Evolutionary conservation across 2,329 filamentous ascomycete genomes (phyloP).

Genomic region (Ampelomyces quisqualis): DNA sequence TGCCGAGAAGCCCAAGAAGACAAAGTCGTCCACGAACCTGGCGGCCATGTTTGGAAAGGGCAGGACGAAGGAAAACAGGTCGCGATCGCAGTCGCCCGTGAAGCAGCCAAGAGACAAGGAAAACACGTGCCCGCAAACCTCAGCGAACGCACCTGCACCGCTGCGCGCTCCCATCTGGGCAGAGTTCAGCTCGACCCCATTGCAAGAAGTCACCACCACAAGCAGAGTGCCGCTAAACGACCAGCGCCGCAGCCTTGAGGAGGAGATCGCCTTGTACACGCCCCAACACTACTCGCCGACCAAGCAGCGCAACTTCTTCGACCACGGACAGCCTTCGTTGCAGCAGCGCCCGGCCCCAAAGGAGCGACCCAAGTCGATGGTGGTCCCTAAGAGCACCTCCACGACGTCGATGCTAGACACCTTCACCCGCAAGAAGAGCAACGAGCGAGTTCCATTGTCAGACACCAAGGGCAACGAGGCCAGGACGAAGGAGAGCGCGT

Average conservation of each 20-base stretch:
- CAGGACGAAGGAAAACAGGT: constrained; percentile 64
- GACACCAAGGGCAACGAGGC: constrained; percentile 39
- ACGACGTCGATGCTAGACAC: constrained; percentile 46
- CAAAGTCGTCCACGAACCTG: constrained; percentile 82
- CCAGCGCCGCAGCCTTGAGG: constrained; percentile 49
- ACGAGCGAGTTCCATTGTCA: constrained; percentile 36
- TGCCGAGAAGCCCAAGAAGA: constrained; percentile 61
- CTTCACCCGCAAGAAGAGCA: constrained; percentile 41
- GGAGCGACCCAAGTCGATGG: constrained; percentile 56
- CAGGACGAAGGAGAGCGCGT: constrained; percentile 26
- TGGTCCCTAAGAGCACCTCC: constrained; percentile 46
- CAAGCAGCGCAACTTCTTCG: constrained; percentile 63
- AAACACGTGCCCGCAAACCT: constrained; percentile 67
- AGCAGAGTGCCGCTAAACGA: constrained; percentile 50
- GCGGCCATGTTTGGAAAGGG: constrained; percentile 71
- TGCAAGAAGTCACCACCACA: constrained; percentile 36
- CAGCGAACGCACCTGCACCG: constrained; percentile 45
- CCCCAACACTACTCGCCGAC: constrained; percentile 61
- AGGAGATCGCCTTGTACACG: constrained; percentile 61
- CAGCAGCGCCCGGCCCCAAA: constrained; percentile 37
- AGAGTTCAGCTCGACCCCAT: constrained; percentile 60
- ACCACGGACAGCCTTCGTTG: constrained; percentile 50
- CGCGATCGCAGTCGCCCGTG: constrained; percentile 48
- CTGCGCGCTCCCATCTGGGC: constrained; percentile 74
- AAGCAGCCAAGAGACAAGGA: constrained; percentile 69